A percentile compares a stretch with the other conserved stretches of the same genome.
Evolutionary conservation across 1,284 basidiomycete genomes (phyloP).

Genomic region (Heterobasidion irregulare): DNA sequence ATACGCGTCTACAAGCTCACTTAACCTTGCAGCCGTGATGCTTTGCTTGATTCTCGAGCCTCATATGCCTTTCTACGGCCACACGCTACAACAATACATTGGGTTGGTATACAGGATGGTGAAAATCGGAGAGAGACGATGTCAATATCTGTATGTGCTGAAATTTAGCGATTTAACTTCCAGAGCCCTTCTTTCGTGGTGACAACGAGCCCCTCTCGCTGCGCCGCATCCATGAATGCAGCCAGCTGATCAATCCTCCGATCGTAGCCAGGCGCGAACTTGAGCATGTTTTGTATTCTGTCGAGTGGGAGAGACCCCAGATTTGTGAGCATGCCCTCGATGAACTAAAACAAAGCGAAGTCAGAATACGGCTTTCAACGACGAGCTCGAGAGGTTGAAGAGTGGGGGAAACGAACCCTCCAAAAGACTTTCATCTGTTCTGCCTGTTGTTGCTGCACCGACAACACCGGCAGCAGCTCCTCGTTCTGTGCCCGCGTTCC

Average conservation of each 20-base stretch:
- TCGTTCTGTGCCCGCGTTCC: conserved; percentile 25
- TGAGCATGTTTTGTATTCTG: conserved; percentile 78
- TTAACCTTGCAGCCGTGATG: too few species aligned
- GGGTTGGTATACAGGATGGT: too few species aligned
- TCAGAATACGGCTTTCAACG: neutral
- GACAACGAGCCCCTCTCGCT: conserved; percentile 63
- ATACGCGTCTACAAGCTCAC: too few species aligned
- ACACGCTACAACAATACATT: too few species aligned
- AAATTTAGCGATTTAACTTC: conserved; percentile 37
- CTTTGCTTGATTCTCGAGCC: too few species aligned
- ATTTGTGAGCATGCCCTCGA: conserved; percentile 82
- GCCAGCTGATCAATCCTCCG: conserved; percentile 69
- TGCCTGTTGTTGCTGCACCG: conserved; percentile 67
- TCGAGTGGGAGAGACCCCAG: conserved; percentile 65
- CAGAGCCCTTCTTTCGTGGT: conserved; percentile 65
- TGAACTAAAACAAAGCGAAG: conserved; percentile 38
- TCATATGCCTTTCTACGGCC: too few species aligned
- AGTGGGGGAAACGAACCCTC: conserved; percentile 46
- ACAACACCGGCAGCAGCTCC: conserved; percentile 42
- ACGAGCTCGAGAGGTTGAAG: conserved; percentile 6
- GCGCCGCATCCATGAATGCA: conserved; percentile 70
- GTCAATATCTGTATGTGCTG: too few species aligned
- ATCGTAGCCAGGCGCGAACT: conserved; percentile 73
- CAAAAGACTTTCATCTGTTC: conserved; percentile 82
- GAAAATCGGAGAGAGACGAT: too few species aligned